Conservation (phyloP, 164 flowering plant species). For the Nymphaea colorata region DNA sequence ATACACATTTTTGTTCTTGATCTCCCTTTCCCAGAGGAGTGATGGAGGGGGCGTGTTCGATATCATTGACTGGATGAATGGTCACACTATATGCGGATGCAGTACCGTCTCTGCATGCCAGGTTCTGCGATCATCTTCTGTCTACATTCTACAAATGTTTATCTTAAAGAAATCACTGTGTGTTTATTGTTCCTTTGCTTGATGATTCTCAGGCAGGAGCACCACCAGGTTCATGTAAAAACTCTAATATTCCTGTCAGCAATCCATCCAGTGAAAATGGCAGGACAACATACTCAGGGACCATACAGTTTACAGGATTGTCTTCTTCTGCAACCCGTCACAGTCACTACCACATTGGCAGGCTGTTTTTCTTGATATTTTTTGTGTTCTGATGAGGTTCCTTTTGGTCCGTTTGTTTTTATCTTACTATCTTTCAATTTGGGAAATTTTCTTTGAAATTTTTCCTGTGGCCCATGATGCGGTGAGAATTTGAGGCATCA, state of each 20-base stretch:
- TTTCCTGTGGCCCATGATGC: neutral
- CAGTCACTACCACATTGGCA: slow-evolving; percentile 12
- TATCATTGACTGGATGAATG: slow-evolving; percentile 78
- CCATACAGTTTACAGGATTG: slow-evolving; percentile 53
- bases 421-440: neutral
- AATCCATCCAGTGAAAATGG: slow-evolving; percentile 20
- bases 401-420: neutral
- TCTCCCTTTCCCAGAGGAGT: slow-evolving; percentile 62
- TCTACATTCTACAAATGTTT: neutral
- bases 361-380: slow-evolving; percentile 4
- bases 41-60: slow-evolving; percentile 93
- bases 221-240: slow-evolving; percentile 69
- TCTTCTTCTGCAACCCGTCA: slow-evolving; percentile 28
- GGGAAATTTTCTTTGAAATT: neutral
- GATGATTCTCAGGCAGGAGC: slow-evolving; percentile 63
- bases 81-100: slow-evolving; percentile 78
- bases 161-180: neutral
- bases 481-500: neutral
- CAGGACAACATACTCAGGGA: slow-evolving; percentile 57
- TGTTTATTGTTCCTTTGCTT: neutral
- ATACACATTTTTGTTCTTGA: neutral
- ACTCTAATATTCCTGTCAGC: slow-evolving; percentile 20
- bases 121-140: slow-evolving; percentile 8
- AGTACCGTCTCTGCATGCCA: slow-evolving; percentile 66
- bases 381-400: neutral